These are phyloP conservation scores for Nyssa sinensis DNA, from an alignment of 148 eudicot genomes.

Conservation along the genomic window DNA sequence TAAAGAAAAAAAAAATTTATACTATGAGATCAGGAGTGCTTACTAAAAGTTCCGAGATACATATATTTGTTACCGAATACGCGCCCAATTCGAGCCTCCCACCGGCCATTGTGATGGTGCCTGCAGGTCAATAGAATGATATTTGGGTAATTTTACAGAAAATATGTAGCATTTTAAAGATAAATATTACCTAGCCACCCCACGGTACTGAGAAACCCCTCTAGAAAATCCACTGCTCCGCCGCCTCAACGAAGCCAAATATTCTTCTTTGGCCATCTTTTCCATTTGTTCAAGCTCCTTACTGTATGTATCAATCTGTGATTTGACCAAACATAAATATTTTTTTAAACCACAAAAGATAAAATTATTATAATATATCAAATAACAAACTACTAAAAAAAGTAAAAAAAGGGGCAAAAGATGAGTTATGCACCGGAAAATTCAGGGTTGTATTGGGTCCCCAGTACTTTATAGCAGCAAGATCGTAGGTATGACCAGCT, in stretches of 20 bases:
- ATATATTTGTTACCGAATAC: constrained; percentile 37
- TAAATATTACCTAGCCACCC: constrained; percentile 97
- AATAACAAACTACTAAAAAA: too few relatives aligned
- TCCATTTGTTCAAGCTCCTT: constrained; percentile 81
- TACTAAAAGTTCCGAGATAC: constrained; percentile 37
- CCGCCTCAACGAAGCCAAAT: constrained; percentile 74
- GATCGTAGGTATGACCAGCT: constrained; percentile 90
- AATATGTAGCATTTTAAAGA: too few relatives aligned
- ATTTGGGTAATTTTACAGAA: too few relatives aligned
- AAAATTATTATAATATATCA: neutral
- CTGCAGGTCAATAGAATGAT: too few relatives aligned
- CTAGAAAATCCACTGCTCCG: constrained; percentile 89
- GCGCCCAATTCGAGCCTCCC: constrained; percentile 43
- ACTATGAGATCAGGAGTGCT: neutral
- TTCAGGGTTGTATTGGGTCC: constrained; percentile 69
- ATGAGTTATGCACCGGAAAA: constrained; percentile 57
- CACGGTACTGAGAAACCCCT: constrained; percentile 93
- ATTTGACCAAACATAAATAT: constrained; percentile 2
- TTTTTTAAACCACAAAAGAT: neutral
- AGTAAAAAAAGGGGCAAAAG: too few relatives aligned
- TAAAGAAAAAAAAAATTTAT: too few relatives aligned
- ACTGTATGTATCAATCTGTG: constrained; percentile 62
- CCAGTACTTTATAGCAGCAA: constrained; percentile 98
- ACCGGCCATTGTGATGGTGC: constrained; percentile 29
- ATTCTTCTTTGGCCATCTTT: constrained; percentile 69